phyloP scores from a whole-genome alignment of 2,329 filamentous ascomycete species.

The Phialophora macrospora region DNA sequence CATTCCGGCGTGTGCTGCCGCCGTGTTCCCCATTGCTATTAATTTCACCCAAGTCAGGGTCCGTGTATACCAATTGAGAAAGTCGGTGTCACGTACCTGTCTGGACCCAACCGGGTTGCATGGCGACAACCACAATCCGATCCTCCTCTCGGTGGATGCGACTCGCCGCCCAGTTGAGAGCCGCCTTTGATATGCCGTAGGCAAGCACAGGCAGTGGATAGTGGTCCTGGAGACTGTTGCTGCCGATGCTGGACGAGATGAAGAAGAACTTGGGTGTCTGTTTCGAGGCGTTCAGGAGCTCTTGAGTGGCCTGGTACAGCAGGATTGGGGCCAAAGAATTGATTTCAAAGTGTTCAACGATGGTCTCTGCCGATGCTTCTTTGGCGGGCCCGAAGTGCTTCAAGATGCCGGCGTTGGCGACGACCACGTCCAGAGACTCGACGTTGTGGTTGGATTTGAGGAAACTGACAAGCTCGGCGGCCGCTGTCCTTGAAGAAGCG shows the following conservation, averaged over 20 bases:
- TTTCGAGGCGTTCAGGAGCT: constrained; percentile 42
- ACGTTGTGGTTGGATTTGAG: constrained; percentile 44
- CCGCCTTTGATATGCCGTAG: constrained; percentile 40
- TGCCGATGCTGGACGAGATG: constrained; percentile 47
- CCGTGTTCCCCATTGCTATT: constrained; percentile 36
- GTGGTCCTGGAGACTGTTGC: constrained; percentile 43
- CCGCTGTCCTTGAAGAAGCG: constrained; percentile 42
- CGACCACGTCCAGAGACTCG: constrained; percentile 54
- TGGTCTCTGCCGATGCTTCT: constrained; percentile 45
- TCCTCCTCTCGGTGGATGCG: constrained; percentile 39
- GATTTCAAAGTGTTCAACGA: constrained; percentile 48
- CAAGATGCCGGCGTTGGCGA: constrained; percentile 57
- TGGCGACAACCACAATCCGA: constrained; percentile 38
- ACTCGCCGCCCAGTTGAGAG: constrained; percentile 37
- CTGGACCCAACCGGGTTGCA: constrained; percentile 45
- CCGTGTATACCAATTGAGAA: background rate
- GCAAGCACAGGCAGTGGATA: constrained; percentile 29
- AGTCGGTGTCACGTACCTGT: constrained; percentile 30
- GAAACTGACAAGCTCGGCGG: constrained; percentile 42
- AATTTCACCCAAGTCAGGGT: constrained; percentile 36
- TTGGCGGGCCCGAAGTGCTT: constrained; percentile 43
- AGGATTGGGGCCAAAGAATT: constrained; percentile 47
- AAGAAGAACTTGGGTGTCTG: constrained; percentile 46
- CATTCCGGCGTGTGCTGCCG: constrained; percentile 23
- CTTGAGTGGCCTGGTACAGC: constrained; percentile 45